Conservation (phyloP, 768 basidiomycete genomes). For the Clathrus columnatus region DNA sequence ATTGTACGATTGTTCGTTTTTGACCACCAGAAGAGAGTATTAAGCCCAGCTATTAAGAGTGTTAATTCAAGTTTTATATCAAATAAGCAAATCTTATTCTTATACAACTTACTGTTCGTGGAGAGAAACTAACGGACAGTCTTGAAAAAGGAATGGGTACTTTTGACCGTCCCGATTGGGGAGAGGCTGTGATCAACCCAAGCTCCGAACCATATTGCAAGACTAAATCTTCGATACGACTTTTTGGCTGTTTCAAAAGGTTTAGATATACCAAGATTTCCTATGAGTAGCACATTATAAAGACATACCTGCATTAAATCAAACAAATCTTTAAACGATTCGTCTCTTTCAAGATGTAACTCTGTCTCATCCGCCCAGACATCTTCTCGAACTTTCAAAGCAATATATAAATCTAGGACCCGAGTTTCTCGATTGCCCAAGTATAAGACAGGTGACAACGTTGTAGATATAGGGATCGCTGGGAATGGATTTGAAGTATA, state of each 20-base stretch:
- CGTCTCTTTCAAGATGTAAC: conserved; percentile 67
- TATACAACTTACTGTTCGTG: conserved; percentile 1
- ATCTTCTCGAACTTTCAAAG: conserved; percentile 73
- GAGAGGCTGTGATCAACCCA: conserved; percentile 22
- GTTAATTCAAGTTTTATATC: background rate
- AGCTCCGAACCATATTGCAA: conserved; percentile 32
- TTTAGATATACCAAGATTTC: too few species aligned
- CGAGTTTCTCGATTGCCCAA: conserved; percentile 63
- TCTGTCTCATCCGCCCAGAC: conserved; percentile 65
- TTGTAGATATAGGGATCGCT: background rate
- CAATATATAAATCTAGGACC: conserved; percentile 71
- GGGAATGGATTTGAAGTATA: conserved; percentile 81
- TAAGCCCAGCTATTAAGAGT: background rate
- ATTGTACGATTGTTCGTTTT: conserved; percentile 5
- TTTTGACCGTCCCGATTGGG: background rate
- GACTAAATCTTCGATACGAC: conserved; percentile 70
- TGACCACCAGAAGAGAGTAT: background rate
- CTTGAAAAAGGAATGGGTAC: conserved; percentile 1
- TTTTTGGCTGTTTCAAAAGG: conserved; percentile 48
- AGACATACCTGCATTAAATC: conserved; percentile 36
- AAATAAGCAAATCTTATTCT: background rate
- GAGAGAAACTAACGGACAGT: conserved; percentile 2
- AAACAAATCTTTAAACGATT: conserved; percentile 72
- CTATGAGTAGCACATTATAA: background rate
- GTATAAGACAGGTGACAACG: conserved; percentile 23